Base-by-base conservation (phyloP, 176 grass and related monocot genomes). In the Saccharum officinarum region DNA sequence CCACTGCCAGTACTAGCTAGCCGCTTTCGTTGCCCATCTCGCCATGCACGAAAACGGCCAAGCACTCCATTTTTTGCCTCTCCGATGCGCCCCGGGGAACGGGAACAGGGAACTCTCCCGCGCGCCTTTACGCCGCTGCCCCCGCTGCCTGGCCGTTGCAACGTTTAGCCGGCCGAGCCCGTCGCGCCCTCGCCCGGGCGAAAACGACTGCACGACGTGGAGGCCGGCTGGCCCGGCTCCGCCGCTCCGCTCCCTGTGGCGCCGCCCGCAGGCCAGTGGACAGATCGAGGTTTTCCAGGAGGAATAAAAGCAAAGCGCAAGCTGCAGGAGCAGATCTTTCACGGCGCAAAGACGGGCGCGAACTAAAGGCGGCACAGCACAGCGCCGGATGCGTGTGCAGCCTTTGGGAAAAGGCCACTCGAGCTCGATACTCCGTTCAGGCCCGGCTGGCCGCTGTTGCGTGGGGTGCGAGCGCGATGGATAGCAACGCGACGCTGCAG, bases 201-300 rank as follows among this genome's bases (percentile, higher is more conserved):
- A 91, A 91, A 91, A 67, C 41, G 80, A 87, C 80, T 2, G 6
- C 69, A 69, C 75, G 88, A n/a, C 44, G 59, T 12, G n/a, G 40
- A n/a, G 23, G 41, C 18, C 62, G 54, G 33, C 33, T 3, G 63
- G 11, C 15, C 13, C 49, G 26, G 40, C 75, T 17, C 40, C n/a
- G 4, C 22, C 55, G 55, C 20, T 60, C 3, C 22, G 11, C 11
- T 2, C 20, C 17, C 20, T 8, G 62, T 20, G 3, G 45, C 45
- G 12, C 20, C 34, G 26, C 15, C 52, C 38, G 82, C 47, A 69
- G 28, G 28, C 28, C 28, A 28, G 81, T 85, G 89, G 89, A 84
- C 85, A 80, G 80, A 87, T 74, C 68, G 80, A 91, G 80, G 84
- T 84, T 83, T 87, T 60, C 22, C 23, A 45, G 34, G 67, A 45